Evolutionary conservation across 2,329 filamentous ascomycete genomes (phyloP), one percentile per base, ranked within the genome.

Genomic region (Scedosporium boydii): DNA sequence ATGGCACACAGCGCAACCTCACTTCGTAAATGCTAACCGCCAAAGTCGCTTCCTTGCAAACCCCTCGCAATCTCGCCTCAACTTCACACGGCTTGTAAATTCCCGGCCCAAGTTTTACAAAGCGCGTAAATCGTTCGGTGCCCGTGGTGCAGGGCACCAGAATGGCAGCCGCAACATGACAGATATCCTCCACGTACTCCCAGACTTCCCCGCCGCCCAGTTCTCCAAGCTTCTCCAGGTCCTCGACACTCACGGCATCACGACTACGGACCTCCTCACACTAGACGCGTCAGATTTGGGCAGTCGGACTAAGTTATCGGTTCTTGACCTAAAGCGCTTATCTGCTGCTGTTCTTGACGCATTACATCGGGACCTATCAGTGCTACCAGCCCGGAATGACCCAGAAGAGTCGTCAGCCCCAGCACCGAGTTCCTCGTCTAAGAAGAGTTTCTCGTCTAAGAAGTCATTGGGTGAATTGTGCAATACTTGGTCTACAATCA

Each of bases 211-310:
- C 88, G 81, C 84, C 66, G 81, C 83, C 70, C 82, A 82, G 65
- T 93, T 89, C 76, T 80, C 87, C 51, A 86, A 89, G 70, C 86
- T 97, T 57, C 77, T 97, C 38, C 87, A 90, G 2, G 85, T 86
- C 23, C 83, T 98, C 62, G 93, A 98, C 77, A 85, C 85, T 72
- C 86, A 90, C 69, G 80, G 82, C 60, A 80, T 99, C 71, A 89
- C 89, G 27, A 90, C 89, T 38, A 87, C 86, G 68, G 95, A 99
- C 72, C 83, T 99, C 58, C 82, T 99, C 69, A 90, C 90, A 2
- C 86, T 96, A 65, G 90, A 96, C 70, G 82, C 87, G 3, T 80
- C 87, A 65, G 89, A 96, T 70, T 85, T 98, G 66, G 91, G 91
- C 63, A 95, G 90, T 77, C 88, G 91, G 72, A 93, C 92, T 59